phyloP scores from a whole-genome alignment of 1,284 basidiomycete species.

The Ustilago bromivora region DNA sequence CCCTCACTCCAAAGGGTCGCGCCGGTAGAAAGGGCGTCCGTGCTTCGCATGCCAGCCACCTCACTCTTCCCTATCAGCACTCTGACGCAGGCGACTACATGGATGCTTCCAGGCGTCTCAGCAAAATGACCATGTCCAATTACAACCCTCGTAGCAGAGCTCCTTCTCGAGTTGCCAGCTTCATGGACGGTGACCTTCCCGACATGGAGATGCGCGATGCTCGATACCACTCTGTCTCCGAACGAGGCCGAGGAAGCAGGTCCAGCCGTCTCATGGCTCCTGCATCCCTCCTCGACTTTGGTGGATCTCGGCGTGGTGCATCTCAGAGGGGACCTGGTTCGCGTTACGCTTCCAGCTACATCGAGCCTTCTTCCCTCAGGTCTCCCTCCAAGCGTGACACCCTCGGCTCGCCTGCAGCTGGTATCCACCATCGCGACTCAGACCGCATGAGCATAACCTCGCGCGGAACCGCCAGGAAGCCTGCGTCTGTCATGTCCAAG shows the following conservation, averaged over 20 bases:
- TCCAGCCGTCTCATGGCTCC: constrained; percentile 28
- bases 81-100: constrained; percentile 39
- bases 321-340: constrained; percentile 14
- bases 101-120: constrained; percentile 32
- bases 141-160: constrained; percentile 18
- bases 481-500: constrained; percentile 29
- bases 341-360: constrained; percentile 33
- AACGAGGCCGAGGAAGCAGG: constrained; percentile 26
- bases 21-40: constrained; percentile 21
- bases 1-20: constrained; percentile 26
- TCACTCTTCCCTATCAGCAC: constrained; percentile 45
- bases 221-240: constrained; percentile 28
- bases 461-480: constrained; percentile 29
- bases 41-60: constrained; percentile 36
- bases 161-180: constrained; percentile 32
- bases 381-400: constrained; percentile 26
- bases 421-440: constrained; percentile 33
- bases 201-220: constrained; percentile 30
- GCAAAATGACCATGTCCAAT: constrained; percentile 38
- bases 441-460: constrained; percentile 39
- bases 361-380: constrained; percentile 24
- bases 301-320: constrained; percentile 14
- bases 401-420: constrained; percentile 5
- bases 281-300: constrained; percentile 33
- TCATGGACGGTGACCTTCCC: constrained; percentile 21